Conservation (phyloP, 495 filamentous ascomycete species). For the Chaetomium cochliodes region DNA sequence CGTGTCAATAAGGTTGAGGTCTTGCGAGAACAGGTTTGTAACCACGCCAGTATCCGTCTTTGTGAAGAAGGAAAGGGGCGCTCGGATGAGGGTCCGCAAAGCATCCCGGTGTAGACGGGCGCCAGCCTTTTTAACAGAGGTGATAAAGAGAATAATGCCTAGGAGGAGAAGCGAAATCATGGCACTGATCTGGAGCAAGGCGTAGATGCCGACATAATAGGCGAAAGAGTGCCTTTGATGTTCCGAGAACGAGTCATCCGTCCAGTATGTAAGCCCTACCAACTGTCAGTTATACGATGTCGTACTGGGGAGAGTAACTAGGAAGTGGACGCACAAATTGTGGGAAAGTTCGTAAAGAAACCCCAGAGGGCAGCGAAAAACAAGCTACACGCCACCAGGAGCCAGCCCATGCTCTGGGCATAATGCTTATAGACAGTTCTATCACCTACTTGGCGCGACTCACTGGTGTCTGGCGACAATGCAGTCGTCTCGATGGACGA, state of each 20-base stretch:
- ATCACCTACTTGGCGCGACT: conserved; percentile 25
- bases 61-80: conserved; percentile 31
- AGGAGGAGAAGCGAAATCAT: conserved; percentile 20
- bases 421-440: conserved; percentile 30
- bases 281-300: conserved; percentile 27
- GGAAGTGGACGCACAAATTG: conserved; percentile 11
- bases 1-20: conserved; percentile 35
- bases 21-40: conserved; percentile 43
- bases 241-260: conserved; percentile 10
- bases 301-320: too few species aligned
- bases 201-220: conserved; percentile 30
- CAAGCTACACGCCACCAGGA: conserved; percentile 7
- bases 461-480: too few species aligned
- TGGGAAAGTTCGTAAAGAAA: conserved; percentile 26
- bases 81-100: conserved; percentile 28
- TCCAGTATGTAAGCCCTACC: conserved; percentile 8
- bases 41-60: conserved; percentile 31
- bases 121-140: conserved; percentile 24
- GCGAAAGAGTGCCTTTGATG: conserved; percentile 25
- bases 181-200: conserved; percentile 26
- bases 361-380: conserved; percentile 20
- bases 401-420: conserved; percentile 20
- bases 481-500: too few species aligned
- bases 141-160: conserved; percentile 20
- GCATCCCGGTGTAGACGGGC: conserved; percentile 26